Base-by-base conservation (phyloP, 176 grass and related monocot species). In the Hyparrhenia diplandra region DNA sequence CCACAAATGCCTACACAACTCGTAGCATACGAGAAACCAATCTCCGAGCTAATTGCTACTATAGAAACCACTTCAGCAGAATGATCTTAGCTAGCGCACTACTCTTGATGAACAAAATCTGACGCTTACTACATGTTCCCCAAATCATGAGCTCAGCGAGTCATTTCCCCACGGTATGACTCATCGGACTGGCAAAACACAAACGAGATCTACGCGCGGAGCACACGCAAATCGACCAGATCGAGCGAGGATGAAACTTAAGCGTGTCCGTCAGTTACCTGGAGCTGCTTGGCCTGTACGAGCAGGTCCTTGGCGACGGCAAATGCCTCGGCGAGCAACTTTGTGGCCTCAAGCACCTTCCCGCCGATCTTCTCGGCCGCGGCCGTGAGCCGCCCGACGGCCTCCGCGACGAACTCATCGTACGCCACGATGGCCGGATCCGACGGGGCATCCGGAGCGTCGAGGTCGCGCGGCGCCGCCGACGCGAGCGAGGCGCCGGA, bases 321-420 rank as follows among this genome's bases (percentile, higher is more conserved):
- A 37, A 98, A 98, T 2, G 92, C 92, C 81, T 98, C 90, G 71
- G 91, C 92, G 41, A 98, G 66, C 58, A 93, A 34, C 84, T 80
- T 93, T 62, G 92, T 93, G 41, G 61, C 81, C 30, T 98, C 90
- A 6, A 95, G 82, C 45, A 98, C 95, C 86, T 88, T 90, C 8
- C 95, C 92, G n/a, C 92, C 90, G 71, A 98, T 98, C 88, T 98
- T 95, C 60, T 89, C 88, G 1, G 92, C 95, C 34, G 92, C 88
- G 27, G 45, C 40, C 34, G 72, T 77, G 52, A 98, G 86, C 63
- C 92, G 88, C 2, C 67, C 82, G 34, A 98, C 73, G 46, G 86
- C 77, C 3, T 66, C 84, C 25, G 76, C 78, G 32, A 93, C 57
- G 58, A 95, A 75, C 67, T 98, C 95, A 68, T 95, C 95, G 76